phyloP scores from a whole-genome alignment of 1,139 yeast genomes.

The Pichia sp. region DNA sequence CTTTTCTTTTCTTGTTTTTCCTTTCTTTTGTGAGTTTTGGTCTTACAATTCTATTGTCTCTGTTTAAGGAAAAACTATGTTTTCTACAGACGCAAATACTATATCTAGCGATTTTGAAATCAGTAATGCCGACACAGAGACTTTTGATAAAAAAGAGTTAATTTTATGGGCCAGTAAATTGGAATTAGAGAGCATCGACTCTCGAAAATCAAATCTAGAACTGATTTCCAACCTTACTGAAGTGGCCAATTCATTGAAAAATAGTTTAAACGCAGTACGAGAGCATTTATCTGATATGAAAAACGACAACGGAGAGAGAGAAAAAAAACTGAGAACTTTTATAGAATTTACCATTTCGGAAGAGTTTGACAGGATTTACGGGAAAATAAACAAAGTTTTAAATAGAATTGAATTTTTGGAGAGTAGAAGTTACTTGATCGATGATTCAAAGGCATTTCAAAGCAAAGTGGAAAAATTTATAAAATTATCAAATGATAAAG shows the following conservation, averaged over 20 bases:
- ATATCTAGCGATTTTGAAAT: constrained; percentile 9
- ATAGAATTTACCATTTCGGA: constrained; percentile 4
- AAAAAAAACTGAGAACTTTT: constrained; percentile 2
- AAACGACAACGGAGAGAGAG: neutral
- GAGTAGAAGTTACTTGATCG: too few relatives aligned
- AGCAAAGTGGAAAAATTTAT: too few relatives aligned
- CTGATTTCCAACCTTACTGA: constrained; percentile 17
- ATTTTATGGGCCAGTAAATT: constrained; percentile 37
- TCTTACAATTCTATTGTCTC: neutral
- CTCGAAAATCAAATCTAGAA: constrained; percentile 27
- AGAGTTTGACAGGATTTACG: constrained; percentile 5
- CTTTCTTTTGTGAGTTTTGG: neutral
- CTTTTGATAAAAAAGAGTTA: constrained; percentile 20
- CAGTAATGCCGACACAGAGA: constrained; percentile 3
- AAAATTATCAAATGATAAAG: too few relatives aligned
- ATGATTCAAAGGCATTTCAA: too few relatives aligned
- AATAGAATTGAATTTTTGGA: too few relatives aligned
- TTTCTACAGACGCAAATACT: constrained; percentile 3
- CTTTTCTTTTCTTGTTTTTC: neutral
- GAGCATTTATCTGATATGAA: constrained; percentile 5
- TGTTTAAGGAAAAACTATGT: neutral
- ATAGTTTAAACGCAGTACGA: constrained; percentile 7
- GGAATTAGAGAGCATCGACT: constrained; percentile 36
- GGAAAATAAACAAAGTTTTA: neutral
- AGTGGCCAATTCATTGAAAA: constrained; percentile 11